Evolutionary conservation across 2,329 filamentous ascomycete species (phyloP).

Genomic region (Penicillium sp.): DNA sequence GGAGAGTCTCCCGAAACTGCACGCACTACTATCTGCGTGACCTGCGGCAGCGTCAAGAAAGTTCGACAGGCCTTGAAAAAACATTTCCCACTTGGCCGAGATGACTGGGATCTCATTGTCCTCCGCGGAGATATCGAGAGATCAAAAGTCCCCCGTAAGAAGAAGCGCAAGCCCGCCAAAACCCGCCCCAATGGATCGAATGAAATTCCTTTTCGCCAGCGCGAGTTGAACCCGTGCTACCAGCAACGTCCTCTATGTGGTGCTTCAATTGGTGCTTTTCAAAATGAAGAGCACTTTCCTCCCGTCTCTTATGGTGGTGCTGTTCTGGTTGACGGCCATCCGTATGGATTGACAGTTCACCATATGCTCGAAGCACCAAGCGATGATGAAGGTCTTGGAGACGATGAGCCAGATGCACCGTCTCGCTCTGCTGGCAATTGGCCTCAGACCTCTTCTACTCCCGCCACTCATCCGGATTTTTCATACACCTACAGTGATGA

Average conservation of each 20-base stretch:
- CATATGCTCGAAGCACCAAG: constrained; percentile 81
- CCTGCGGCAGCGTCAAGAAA: constrained; percentile 62
- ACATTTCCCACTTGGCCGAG: constrained; percentile 60
- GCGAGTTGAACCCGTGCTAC: constrained; percentile 69
- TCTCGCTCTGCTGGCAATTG: constrained; percentile 53
- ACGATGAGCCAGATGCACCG: constrained; percentile 39
- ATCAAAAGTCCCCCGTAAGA: constrained; percentile 55
- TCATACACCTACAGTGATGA: constrained; percentile 46
- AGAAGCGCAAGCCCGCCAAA: constrained; percentile 43
- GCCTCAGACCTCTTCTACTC: constrained; percentile 24
- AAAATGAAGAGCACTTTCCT: constrained; percentile 81
- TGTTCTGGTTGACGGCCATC: constrained; percentile 79
- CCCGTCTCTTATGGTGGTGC: constrained; percentile 91
- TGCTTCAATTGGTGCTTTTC: constrained; percentile 90
- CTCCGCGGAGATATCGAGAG: constrained; percentile 62
- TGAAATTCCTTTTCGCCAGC: constrained; percentile 31
- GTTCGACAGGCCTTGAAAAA: constrained; percentile 62
- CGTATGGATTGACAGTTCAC: constrained; percentile 94
- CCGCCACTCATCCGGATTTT: constrained; percentile 33
- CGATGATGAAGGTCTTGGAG: constrained; percentile 54
- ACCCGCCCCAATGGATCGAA: constrained; percentile 31
- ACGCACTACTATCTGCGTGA: constrained; percentile 66
- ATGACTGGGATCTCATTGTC: constrained; percentile 63
- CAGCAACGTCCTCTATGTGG: constrained; percentile 81
- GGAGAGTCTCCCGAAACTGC: constrained; percentile 62